Base-by-base conservation (phyloP, 129 eudicot genomes). In the sunflower (Helianthus annuus) region DNA sequence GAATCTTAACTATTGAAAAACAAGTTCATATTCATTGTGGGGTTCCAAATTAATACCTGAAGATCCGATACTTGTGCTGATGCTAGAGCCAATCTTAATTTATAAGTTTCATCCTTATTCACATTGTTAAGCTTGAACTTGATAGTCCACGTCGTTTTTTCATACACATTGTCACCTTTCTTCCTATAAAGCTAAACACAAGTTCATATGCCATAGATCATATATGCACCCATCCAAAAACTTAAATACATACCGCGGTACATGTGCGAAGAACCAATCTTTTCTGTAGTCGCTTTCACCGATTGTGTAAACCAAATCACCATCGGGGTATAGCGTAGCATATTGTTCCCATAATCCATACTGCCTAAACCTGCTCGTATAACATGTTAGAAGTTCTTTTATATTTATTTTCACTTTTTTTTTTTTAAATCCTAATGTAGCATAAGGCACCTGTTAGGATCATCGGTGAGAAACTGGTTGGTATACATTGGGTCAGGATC, bases 201-300 rank as follows among this genome's bases (percentile, higher is more conserved):
- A n/a, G n/a, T 5, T 62, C 16, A 24, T 22, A 19, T 9, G 49
- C 34, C 9, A 10, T 54, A 4, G 34, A 49, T 8, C 7, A n/a
- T 3, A 32, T 32, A 32, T 32, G 0, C 17, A 14, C 14, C 16
- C 22, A 6, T 46, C 10, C 1, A 6, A 27, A 12, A 14, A 11
- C 17, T 6, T 15, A 7, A 11, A 13, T 34, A 36, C 22, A 5
- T 60, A 89, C 96, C 90, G 87, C 0, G 83, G 69, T 6, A 89
- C 90, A 15, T 90, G 93, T 45, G 93, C 90, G 60, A 64, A 90
- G 66, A 82, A 90, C 88, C 89, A 90, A 64, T 87, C 96, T 75
- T 76, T 87, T 72, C 10, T 62, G 78, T 85, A 83, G 40, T 87
- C 76, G 71, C 84, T 85, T 45, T 64, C 72, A 6, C 91, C 96